Conservation (phyloP, 1,284 basidiomycete genomes). For the Tilletia caries region DNA sequence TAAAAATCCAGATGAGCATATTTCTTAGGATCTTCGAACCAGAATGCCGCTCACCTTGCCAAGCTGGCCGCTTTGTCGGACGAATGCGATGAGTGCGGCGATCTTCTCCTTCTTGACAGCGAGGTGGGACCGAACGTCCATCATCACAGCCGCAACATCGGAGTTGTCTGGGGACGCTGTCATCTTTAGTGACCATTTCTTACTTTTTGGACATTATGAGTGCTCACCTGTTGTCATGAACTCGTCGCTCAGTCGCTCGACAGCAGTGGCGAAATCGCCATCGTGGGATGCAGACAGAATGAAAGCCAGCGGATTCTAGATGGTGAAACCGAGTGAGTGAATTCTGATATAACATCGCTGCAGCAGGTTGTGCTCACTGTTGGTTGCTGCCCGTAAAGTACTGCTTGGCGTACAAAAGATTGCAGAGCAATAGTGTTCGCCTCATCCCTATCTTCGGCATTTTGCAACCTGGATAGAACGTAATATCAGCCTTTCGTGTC, state of each 20-base stretch:
- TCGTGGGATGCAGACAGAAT: slow-evolving; percentile 73
- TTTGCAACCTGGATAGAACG: not conserved
- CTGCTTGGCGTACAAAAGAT: slow-evolving; percentile 66
- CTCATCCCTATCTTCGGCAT: slow-evolving; percentile 16
- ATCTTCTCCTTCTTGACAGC: slow-evolving; percentile 71
- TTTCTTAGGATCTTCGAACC: too few relatives aligned
- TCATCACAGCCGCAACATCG: slow-evolving; percentile 30
- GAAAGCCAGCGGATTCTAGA: slow-evolving; percentile 76
- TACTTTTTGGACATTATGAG: slow-evolving; percentile 9
- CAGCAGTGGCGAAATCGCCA: slow-evolving; percentile 70
- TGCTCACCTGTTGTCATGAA: slow-evolving; percentile 22
- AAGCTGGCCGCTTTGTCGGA: slow-evolving; percentile 55
- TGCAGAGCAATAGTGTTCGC: slow-evolving; percentile 28
- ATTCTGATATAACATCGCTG: not conserved
- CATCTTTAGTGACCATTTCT: not conserved
- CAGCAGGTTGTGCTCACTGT: slow-evolving; percentile 57
- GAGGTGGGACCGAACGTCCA: slow-evolving; percentile 76
- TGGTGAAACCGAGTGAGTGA: slow-evolving; percentile 18
- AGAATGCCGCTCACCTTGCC: slow-evolving; percentile 54
- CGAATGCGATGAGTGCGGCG: slow-evolving; percentile 77
- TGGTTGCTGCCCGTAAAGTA: slow-evolving; percentile 70
- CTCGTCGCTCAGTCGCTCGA: slow-evolving; percentile 68
- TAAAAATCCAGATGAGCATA: not conserved
- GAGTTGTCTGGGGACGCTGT: slow-evolving; percentile 20
- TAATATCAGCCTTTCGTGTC: not conserved